Base-by-base conservation (phyloP, 2,329 filamentous ascomycete species). In the Peltaster fructicola region DNA sequence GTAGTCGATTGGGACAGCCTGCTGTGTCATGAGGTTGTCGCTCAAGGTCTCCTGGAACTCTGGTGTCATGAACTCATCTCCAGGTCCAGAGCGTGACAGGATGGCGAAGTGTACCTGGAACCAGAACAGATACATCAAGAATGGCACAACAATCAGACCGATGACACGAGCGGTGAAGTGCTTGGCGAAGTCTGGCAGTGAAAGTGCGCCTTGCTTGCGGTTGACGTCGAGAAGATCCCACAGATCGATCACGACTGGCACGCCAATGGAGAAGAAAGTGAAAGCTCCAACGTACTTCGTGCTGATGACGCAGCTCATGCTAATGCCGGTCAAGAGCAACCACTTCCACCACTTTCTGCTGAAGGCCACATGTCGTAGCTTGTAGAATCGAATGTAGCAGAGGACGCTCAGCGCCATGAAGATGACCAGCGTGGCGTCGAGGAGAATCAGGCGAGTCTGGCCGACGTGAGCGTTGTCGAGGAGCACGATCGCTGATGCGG, bases 291-390 rank as follows among this genome's bases (percentile, higher is more conserved):
- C 84, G 40, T 98, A 98, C 61, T 98, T 98, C 51, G 80, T 91
- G 27, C 88, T 95, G 43, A 98, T 95, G 48, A 93, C 88, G 50
- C 85, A 95, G 48, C 84, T 93, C 48, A 98, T 66, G 32, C 75
- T 75, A 49, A 98, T 85, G 31, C 88, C 88, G 6, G 88, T 98
- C 42, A 95, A 56, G 34, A 98, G 70, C 31, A 98, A 68, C 88
- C 88, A 98, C 56, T 98, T 98, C 88, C 88, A 98, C 88, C 88
- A 98, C 57, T 98, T 95, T 33, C 82, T 70, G 31, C 77, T 71
- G 51, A 98, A 98, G 3, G 88, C 66, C 36, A 73, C 65, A 43
- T 95, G 84, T 40, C 88, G 70, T 39, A 85, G 61, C 65, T 95
- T 98, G 63, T 95, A 95, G 58, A 95, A 98, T 40, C 84, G 81